Percentiles rank a stretch among this genome's conserved stretches.
phyloP scores from a whole-genome alignment of 1,284 basidiomycete genomes.

The Rhodofomes roseus region DNA sequence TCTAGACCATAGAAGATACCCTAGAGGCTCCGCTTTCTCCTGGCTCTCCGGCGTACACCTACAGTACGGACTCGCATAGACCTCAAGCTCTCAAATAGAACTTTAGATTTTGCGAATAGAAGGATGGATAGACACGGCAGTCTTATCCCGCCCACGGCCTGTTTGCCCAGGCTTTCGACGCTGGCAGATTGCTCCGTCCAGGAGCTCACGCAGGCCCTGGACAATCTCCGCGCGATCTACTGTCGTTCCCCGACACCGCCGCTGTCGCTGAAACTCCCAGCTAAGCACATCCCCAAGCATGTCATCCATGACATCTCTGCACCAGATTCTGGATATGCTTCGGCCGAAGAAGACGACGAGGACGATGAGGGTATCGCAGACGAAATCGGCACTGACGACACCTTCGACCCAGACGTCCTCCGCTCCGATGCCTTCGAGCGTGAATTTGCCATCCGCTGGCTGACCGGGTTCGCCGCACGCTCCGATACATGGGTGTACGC shows the following conservation, averaged over 20 bases:
- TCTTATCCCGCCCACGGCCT: conserved; percentile 35
- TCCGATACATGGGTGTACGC: conserved; percentile 47
- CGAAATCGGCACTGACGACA: conserved; percentile 26
- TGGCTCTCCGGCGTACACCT: not conserved
- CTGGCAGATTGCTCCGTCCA: conserved; percentile 32
- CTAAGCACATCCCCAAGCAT: conserved; percentile 21
- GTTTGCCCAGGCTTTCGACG: conserved; percentile 45
- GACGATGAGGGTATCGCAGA: conserved; percentile 30
- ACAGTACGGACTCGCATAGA: not conserved
- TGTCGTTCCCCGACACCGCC: conserved; percentile 14
- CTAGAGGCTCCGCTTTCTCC: conserved; percentile 13
- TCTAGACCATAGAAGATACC: conserved; percentile 30
- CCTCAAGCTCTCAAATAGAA: not conserved
- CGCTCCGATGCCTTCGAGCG: conserved; percentile 50
- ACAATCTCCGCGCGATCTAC: conserved; percentile 43
- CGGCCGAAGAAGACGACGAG: conserved; percentile 55
- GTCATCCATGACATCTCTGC: conserved; percentile 37
- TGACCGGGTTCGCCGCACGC: conserved; percentile 60
- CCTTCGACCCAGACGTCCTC: conserved; percentile 37
- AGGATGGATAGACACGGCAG: not conserved
- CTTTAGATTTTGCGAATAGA: not conserved
- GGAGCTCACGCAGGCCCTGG: conserved; percentile 34
- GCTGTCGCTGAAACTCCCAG: conserved; percentile 4
- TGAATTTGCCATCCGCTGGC: conserved; percentile 51
- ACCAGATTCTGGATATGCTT: conserved; percentile 63